Conservation (phyloP, 2,329 filamentous ascomycete genomes). For the Cladophialophora bantiana region DNA sequence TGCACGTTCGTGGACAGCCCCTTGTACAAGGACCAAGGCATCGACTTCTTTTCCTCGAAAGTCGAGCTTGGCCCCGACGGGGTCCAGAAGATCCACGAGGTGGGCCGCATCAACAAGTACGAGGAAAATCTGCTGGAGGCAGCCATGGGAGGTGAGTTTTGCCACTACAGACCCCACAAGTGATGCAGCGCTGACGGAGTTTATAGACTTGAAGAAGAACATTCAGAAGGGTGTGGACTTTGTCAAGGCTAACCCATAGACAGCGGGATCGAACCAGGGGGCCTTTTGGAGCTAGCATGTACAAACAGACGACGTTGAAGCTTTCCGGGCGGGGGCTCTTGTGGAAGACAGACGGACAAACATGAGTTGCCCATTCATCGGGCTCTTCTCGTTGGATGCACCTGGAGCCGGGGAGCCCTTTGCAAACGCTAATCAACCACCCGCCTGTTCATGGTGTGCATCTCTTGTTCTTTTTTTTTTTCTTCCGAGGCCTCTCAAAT, state of each 20-base stretch:
- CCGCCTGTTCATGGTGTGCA: not conserved
- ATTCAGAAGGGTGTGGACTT: constrained; percentile 86
- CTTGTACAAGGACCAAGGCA: constrained; percentile 97
- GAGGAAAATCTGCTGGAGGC: constrained; percentile 92
- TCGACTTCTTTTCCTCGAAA: constrained; percentile 95
- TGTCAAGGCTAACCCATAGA: constrained; percentile 64
- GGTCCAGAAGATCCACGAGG: constrained; percentile 88
- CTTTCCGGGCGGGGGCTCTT: not conserved
- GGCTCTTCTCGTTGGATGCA: constrained; percentile 19
- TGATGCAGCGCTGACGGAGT: constrained; percentile 28
- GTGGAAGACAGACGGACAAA: not conserved
- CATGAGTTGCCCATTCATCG: constrained; percentile 3
- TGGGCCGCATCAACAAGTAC: constrained; percentile 82
- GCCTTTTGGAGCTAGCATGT: constrained; percentile 23
- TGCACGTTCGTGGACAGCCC: constrained; percentile 96
- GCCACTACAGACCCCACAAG: not conserved
- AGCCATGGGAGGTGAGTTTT: constrained; percentile 66
- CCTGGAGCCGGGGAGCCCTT: constrained; percentile 1
- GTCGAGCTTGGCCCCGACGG: constrained; percentile 96
- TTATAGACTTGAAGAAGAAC: constrained; percentile 67
- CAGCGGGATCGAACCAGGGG: not conserved
- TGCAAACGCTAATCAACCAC: constrained; percentile 1
- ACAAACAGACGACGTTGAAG: constrained; percentile 26
- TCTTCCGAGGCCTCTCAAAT: not conserved
- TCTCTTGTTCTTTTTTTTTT: not conserved